These are phyloP conservation scores for Tylopilus vinaceipallidus DNA, from an alignment of 768 basidiomycete species.

Conservation along the genomic window DNA sequence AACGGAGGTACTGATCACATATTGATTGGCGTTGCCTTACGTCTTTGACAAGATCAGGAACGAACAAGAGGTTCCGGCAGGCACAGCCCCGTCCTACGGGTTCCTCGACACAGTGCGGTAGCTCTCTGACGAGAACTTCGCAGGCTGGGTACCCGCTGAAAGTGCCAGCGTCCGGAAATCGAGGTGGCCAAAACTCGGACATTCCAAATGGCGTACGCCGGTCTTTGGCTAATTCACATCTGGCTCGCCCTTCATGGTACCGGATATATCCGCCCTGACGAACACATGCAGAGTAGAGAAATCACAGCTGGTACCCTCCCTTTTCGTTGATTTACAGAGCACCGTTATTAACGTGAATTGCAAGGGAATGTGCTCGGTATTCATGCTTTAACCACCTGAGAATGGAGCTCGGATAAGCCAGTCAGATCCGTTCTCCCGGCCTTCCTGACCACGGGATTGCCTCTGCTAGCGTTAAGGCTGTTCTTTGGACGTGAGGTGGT, in stretches of 20 bases:
- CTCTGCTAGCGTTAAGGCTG: slow-evolving; percentile 21
- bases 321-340: neutral
- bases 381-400: slow-evolving; percentile 35
- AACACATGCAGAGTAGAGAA: slow-evolving; percentile 42
- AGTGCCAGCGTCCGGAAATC: too few species aligned
- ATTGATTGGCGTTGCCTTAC: too few species aligned
- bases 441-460: slow-evolving; percentile 34
- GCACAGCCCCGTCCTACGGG: too few species aligned
- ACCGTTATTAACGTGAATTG: slow-evolving; percentile 6
- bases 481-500: slow-evolving; percentile 24
- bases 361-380: slow-evolving; percentile 31
- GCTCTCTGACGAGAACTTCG: too few species aligned
- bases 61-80: too few species aligned
- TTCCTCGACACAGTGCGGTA: too few species aligned
- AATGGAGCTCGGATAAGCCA: slow-evolving; percentile 36
- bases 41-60: too few species aligned
- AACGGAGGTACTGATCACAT: too few species aligned
- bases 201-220: slow-evolving; percentile 20
- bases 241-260: slow-evolving; percentile 34
- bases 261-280: slow-evolving; percentile 42
- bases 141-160: too few species aligned
- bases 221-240: slow-evolving; percentile 28
- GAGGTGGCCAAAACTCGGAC: slow-evolving; percentile 12
- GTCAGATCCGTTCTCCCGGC: slow-evolving; percentile 35
- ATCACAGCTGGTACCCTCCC: slow-evolving; percentile 32